Evolutionary conservation across 495 filamentous ascomycete species (phyloP).

Genomic region (Terfezia claveryi): DNA sequence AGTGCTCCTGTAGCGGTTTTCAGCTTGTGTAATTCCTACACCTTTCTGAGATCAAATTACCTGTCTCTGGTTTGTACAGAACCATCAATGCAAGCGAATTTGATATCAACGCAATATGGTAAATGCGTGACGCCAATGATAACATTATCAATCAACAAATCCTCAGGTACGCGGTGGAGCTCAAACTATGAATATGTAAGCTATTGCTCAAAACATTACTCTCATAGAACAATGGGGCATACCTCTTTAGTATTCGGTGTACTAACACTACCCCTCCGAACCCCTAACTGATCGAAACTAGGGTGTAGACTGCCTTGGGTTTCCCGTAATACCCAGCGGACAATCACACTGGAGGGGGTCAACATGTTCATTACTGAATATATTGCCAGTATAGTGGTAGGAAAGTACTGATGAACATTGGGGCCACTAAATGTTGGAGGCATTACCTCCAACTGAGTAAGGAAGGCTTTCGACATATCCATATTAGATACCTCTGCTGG

Average conservation of each 20-base stretch:
- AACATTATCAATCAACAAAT: not conserved
- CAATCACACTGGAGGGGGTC: slow-evolving; percentile 12
- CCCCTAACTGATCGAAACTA: slow-evolving; percentile 16
- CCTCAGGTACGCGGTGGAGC: not conserved
- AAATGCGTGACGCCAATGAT: slow-evolving; percentile 11
- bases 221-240: not conserved
- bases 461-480: slow-evolving; percentile 10
- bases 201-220: not conserved
- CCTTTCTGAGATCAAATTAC: not conserved
- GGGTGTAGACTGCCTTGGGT: slow-evolving; percentile 11
- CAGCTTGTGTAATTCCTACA: no score
- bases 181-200: not conserved
- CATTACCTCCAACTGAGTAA: slow-evolving; percentile 17
- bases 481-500: slow-evolving; percentile 8
- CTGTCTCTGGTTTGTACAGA: slow-evolving; percentile 16
- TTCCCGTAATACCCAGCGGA: slow-evolving; percentile 14
- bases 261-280: slow-evolving; percentile 13
- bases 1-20: no score
- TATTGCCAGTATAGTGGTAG: slow-evolving; percentile 9
- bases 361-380: slow-evolving; percentile 9
- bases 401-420: slow-evolving; percentile 2
- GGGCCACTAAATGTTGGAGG: slow-evolving; percentile 9
- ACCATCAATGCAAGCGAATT: slow-evolving; percentile 16
- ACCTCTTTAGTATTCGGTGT: slow-evolving; percentile 8
- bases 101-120: slow-evolving; percentile 12